Conservation (phyloP, 768 basidiomycete genomes). For the Pleurotus sapidus region DNA sequence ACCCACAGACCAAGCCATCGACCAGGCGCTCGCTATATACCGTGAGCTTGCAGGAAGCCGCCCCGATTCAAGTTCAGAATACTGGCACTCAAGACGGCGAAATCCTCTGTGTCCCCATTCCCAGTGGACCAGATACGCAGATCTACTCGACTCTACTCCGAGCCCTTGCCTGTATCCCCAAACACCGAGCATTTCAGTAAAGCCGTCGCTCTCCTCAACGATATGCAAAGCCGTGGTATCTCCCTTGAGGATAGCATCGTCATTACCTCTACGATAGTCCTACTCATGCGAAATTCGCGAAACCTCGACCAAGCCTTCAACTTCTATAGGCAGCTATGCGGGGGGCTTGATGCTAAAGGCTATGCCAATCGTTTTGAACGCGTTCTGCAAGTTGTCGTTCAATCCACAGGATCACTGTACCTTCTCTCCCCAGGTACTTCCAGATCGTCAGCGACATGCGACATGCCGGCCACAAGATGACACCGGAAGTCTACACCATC, state of each 20-base stretch:
- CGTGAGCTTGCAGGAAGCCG: slow-evolving; percentile 36
- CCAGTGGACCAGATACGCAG: slow-evolving; percentile 42
- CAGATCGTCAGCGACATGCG: slow-evolving; percentile 82
- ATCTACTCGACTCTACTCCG: slow-evolving; percentile 56
- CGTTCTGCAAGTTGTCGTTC: slow-evolving; percentile 59
- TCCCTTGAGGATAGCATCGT: slow-evolving; percentile 39
- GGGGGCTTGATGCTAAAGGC: slow-evolving; percentile 50
- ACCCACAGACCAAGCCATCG: slow-evolving; percentile 40
- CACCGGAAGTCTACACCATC: slow-evolving; percentile 62
- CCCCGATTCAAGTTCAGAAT: slow-evolving; percentile 19
- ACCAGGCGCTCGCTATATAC: slow-evolving; percentile 54
- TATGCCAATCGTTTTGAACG: slow-evolving; percentile 62
- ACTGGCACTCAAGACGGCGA: slow-evolving; percentile 8
- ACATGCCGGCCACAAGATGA: slow-evolving; percentile 52
- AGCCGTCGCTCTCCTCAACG: slow-evolving; percentile 52
- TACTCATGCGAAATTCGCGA: slow-evolving; percentile 63
- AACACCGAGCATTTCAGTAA: slow-evolving; percentile 46
- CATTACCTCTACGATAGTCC: slow-evolving; percentile 51
- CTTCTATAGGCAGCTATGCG: slow-evolving; percentile 41
- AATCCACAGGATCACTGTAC: slow-evolving; percentile 34
- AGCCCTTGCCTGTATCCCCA: slow-evolving; percentile 39
- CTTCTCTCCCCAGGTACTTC: slow-evolving; percentile 59
- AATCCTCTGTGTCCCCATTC: slow-evolving; percentile 27
- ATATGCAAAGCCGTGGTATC: slow-evolving; percentile 59
- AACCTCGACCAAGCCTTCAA: slow-evolving; percentile 58